Conservation (phyloP, 2,329 filamentous ascomycete species). For the Cladosporium sp. region DNA sequence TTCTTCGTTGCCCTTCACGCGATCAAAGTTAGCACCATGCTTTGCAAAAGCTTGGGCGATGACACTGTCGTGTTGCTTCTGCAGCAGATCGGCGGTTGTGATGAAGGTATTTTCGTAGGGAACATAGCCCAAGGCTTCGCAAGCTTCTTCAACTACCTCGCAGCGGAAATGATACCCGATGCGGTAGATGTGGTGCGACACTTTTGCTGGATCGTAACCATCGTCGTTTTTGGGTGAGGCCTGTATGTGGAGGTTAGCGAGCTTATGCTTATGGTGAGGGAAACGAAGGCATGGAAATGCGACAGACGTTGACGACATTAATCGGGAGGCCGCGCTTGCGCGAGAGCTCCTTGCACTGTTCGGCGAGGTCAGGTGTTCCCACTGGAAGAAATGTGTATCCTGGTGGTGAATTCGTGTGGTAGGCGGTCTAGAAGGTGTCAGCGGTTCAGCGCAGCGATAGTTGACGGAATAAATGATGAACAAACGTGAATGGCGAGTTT, state of each 20-base stretch:
- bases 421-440: conserved; percentile 51
- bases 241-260: conserved; percentile 19
- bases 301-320: conserved; percentile 61
- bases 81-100: conserved; percentile 29
- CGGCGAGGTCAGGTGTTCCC: conserved; percentile 60
- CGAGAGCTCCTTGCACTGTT: conserved; percentile 61
- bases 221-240: conserved; percentile 27
- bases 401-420: conserved; percentile 54
- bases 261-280: neutral
- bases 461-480: conserved; percentile 24
- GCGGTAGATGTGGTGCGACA: conserved; percentile 62
- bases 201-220: conserved; percentile 30
- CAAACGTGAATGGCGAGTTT: conserved; percentile 55
- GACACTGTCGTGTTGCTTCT: conserved; percentile 25
- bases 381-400: conserved; percentile 64
- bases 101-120: conserved; percentile 27
- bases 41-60: conserved; percentile 40
- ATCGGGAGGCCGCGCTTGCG: conserved; percentile 55
- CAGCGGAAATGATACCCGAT: conserved; percentile 65
- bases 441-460: conserved; percentile 25
- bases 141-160: conserved; percentile 59
- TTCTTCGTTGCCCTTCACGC: conserved; percentile 21
- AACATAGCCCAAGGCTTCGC: conserved; percentile 51
- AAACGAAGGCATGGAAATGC: neutral
- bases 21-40: conserved; percentile 29